Evolutionary conservation across 2,329 filamentous ascomycete genomes (phyloP), one percentile per base, ranked within the genome.

Genomic region (Colletotrichum australisinense): DNA sequence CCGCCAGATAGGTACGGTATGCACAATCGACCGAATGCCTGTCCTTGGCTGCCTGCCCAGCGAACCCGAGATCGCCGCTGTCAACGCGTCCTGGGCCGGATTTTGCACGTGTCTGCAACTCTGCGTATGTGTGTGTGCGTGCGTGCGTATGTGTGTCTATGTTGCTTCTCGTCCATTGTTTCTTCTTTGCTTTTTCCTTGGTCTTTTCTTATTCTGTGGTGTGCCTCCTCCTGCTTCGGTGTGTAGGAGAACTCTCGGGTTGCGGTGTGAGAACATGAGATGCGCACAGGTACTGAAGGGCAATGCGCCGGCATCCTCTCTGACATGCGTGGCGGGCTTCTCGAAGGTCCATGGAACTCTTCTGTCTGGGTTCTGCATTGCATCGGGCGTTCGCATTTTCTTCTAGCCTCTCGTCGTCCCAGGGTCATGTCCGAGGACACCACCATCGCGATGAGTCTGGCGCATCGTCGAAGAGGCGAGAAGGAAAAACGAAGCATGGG

Each of bases 241-340:
- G 42, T 49, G 42, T 49, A 49, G 53, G 30, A 56, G 32, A 46
- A 42, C 38, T 42, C 7, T 60, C 52, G 19, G 42, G 63, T 46
- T 58, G 19, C 38, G 14, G 22, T 57, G 28, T 49, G 42, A 49
- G 42, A 49, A 49, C 42, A 38, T 38, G 52, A 42, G 52, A 55
- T 19, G 42, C 26, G 68, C 63, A 71, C n/a, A 46, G 57, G 63
- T 62, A 35, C 46, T 70, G 24, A 60, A 60, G 49, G 59, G n/a
- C 55, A 59, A 57, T 65, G 55, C 70, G 67, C 22, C 67, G 32
- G 46, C 32, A 52, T 46, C 56, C 42, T 60, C 26, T 73, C 59
- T 57, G 67, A 60, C 55, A 46, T 49, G 35, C 26, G 42, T 70
- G 42, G 55, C 49, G 35, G 32, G n/a, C 70, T 70, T 70, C 66